A percentile compares a stretch with the other conserved stretches of the same genome.
phyloP scores from a whole-genome alignment of 2,329 filamentous ascomycete species.

The Trichoderma gracile region DNA sequence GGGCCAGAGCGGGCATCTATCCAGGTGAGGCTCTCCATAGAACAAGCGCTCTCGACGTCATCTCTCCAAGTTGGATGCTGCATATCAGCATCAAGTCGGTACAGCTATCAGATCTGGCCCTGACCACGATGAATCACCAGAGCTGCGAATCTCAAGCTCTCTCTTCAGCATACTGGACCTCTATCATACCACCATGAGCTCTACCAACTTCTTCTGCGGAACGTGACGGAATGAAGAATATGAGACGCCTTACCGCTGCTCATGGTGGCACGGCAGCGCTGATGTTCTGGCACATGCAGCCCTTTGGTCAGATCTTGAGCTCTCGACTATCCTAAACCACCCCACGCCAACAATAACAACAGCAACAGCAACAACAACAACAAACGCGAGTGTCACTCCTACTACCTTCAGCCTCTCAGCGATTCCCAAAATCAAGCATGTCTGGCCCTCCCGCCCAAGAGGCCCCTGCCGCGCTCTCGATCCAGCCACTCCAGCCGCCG shows the following conservation, averaged over 20 bases:
- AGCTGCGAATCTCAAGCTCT: not conserved
- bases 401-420: not conserved
- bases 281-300: not conserved
- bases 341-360: not conserved
- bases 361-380: not conserved
- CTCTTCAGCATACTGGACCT: no score
- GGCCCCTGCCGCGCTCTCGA: slow-evolving; percentile 4
- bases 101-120: not conserved
- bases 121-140: not conserved
- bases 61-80: not conserved
- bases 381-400: not conserved
- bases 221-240: no score
- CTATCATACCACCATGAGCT: no score
- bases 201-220: no score
- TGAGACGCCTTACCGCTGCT: no score
- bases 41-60: slow-evolving; percentile 6
- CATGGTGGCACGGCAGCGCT: not conserved
- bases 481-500: slow-evolving; percentile 37
- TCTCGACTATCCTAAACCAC: not conserved
- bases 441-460: slow-evolving; percentile 11
- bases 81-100: not conserved
- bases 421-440: not conserved
- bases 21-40: not conserved
- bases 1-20: not conserved
- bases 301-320: not conserved